Conservation (phyloP, 2,329 filamentous ascomycete species). For the Colletotrichum liaoningense region DNA sequence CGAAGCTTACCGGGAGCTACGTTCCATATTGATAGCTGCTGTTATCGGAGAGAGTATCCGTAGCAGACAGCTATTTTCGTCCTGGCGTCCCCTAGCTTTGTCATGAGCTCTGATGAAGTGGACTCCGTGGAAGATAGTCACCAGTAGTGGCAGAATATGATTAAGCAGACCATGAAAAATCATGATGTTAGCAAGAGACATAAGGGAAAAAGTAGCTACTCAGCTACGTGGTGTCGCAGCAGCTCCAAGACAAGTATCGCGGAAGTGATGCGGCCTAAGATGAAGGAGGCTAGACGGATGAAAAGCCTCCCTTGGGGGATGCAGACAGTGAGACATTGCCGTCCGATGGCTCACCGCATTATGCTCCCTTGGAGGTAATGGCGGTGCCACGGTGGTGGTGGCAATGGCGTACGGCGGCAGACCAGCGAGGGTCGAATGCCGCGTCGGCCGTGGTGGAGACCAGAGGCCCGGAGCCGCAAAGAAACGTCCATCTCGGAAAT, state of each 20-base stretch:
- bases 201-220: conserved; percentile 23
- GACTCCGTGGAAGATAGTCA: background rate
- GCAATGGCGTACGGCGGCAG: background rate
- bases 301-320: conserved; percentile 12
- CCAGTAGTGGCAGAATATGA: background rate
- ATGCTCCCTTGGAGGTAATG: conserved; percentile 1
- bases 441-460: conserved; percentile 14
- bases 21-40: conserved; percentile 31
- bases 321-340: conserved; percentile 25
- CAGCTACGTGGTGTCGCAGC: conserved; percentile 15
- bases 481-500: background rate
- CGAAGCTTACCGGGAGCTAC: conserved; percentile 31
- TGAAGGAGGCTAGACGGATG: conserved; percentile 25
- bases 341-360: conserved; percentile 30
- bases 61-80: conserved; percentile 4
- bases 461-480: conserved; percentile 7
- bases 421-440: background rate
- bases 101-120: background rate
- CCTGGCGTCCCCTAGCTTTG: background rate
- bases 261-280: background rate
- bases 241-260: conserved; percentile 18
- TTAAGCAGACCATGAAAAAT: background rate
- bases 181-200: conserved; percentile 13
- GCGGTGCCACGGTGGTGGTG: background rate
- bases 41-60: background rate